Conservation (phyloP, 2,329 filamentous ascomycete species). For the Colletotrichum sp. region DNA sequence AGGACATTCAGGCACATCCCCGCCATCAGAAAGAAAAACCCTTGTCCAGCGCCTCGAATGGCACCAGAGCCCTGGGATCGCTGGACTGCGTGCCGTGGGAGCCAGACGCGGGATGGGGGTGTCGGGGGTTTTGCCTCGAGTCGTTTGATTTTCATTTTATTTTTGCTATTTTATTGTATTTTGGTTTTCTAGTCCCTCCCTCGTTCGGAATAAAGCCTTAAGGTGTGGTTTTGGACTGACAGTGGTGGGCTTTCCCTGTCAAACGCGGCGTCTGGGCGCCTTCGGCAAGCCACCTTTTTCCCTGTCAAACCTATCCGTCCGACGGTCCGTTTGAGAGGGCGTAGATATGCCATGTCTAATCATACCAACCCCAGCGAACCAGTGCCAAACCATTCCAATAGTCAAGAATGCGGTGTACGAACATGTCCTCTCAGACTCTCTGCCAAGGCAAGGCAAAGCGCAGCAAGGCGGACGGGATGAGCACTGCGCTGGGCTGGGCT, state of each 20-base stretch:
- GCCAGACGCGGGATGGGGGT: neutral
- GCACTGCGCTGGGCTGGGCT: neutral
- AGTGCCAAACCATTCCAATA: neutral
- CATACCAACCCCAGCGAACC: neutral
- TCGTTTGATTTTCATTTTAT: neutral
- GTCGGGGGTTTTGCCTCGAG: neutral
- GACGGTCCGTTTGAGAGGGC: neutral
- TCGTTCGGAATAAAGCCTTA: neutral
- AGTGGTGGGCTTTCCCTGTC: neutral
- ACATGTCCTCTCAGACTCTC: neutral
- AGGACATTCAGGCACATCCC: neutral
- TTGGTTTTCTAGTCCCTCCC: neutral
- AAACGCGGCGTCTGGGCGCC: neutral
- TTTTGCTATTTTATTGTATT: neutral
- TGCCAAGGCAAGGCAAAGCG: neutral
- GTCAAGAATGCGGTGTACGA: neutral
- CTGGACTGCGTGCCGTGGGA: neutral
- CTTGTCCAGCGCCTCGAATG: neutral
- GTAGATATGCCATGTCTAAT: neutral
- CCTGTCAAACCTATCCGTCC: neutral
- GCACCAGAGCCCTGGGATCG: conserved; percentile 10
- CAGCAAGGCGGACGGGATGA: neutral
- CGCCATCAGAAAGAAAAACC: neutral
- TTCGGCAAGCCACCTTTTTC: neutral
- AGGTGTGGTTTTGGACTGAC: neutral